phyloP scores from a whole-genome alignment of 1,284 basidiomycete species.

The Cryptococcus sp. region DNA sequence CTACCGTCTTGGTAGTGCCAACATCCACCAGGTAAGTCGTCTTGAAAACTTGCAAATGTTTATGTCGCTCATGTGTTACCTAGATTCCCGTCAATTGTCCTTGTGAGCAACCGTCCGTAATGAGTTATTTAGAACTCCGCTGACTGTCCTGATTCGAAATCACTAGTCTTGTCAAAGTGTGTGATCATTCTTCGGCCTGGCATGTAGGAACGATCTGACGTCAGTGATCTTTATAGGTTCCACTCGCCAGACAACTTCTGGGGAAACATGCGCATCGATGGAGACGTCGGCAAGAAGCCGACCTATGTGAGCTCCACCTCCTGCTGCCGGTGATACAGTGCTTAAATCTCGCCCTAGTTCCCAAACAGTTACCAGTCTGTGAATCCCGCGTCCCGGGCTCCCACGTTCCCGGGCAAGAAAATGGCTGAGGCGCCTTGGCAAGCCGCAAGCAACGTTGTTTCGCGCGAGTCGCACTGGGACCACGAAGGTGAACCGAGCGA shows the following conservation, averaged over 20 bases:
- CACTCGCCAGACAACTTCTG: conserved; percentile 47
- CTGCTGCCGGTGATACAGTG: neutral
- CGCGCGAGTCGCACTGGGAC: conserved; percentile 39
- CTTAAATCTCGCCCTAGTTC: conserved; percentile 20
- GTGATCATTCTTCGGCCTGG: neutral
- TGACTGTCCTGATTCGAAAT: neutral
- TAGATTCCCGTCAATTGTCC: conserved; percentile 42
- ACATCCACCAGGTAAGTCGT: conserved; percentile 38
- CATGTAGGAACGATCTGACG: neutral
- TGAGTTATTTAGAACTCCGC: neutral
- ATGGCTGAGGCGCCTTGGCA: conserved; percentile 41
- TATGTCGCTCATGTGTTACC: neutral
- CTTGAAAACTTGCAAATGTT: neutral
- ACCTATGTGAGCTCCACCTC: conserved; percentile 22
- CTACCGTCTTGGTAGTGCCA: conserved; percentile 36
- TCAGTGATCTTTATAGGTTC: conserved; percentile 16
- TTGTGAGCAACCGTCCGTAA: conserved; percentile 4
- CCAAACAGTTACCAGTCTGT: conserved; percentile 44
- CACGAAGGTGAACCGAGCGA: conserved; percentile 46
- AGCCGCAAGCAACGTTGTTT: conserved; percentile 41
- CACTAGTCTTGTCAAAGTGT: conserved; percentile 7
- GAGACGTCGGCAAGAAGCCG: conserved; percentile 37
- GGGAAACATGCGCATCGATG: conserved; percentile 45
- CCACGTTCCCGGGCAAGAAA: conserved; percentile 34
- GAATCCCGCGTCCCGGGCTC: conserved; percentile 31